A percentile compares a stretch with the other conserved stretches of the same genome.
Evolutionary conservation across 1,139 yeast genomes (phyloP).

Genomic region (Suhomyces bokatorum): DNA sequence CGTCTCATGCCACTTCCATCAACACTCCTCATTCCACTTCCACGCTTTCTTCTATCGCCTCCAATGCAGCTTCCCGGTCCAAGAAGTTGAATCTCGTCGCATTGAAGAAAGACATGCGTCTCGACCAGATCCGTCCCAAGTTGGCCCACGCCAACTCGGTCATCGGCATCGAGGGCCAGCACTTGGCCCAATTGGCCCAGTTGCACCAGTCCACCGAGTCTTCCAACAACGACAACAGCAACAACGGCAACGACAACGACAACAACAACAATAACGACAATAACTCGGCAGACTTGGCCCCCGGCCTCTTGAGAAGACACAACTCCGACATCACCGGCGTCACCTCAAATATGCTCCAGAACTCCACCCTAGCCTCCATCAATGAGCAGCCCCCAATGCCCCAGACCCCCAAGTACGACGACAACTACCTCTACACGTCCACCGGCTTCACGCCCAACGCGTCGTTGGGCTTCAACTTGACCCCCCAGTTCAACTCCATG

Average conservation of each 20-base stretch:
- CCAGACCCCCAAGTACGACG: slow-evolving; percentile 40
- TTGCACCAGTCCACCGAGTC: no score
- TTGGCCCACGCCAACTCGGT: slow-evolving; percentile 32
- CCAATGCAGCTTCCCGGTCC: neutral
- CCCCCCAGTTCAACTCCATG: slow-evolving; percentile 47
- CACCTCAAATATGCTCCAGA: slow-evolving; percentile 15
- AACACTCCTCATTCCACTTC: neutral
- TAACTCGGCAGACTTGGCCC: slow-evolving; percentile 5
- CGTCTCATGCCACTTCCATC: neutral
- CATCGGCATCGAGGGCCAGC: slow-evolving; percentile 32
- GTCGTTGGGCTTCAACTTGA: slow-evolving; percentile 33
- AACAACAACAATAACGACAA: neutral
- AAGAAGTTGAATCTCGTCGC: neutral
- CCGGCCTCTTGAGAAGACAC: slow-evolving; percentile 28
- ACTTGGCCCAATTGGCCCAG: slow-evolving; percentile 4
- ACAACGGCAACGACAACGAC: no score
- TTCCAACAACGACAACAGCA: no score
- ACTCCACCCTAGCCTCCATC: slow-evolving; percentile 15
- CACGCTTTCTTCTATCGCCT: neutral
- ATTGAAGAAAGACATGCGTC: neutral
- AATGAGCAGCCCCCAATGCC: slow-evolving; percentile 25
- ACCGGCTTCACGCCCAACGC: slow-evolving; percentile 39
- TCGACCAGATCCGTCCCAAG: slow-evolving; percentile 20
- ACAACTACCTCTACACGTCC: slow-evolving; percentile 29
- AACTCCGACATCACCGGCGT: slow-evolving; percentile 33